A percentile compares a stretch with the other conserved stretches of the same genome.
Evolutionary conservation across 371 early-diverging fungal species (phyloP).

Genomic region (Mucor lusitanicus): DNA sequence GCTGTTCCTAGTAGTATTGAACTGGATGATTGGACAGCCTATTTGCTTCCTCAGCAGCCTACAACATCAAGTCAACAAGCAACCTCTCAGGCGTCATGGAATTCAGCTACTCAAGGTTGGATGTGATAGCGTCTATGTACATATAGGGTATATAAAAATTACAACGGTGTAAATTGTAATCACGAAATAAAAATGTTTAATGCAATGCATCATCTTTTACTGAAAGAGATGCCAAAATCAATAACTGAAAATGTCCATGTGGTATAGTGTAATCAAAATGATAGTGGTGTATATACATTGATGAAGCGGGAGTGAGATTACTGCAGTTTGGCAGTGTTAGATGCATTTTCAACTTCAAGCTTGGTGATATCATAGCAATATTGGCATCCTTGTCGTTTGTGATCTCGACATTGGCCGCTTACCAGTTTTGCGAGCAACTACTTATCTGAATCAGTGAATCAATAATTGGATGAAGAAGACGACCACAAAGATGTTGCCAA

Average conservation of each 20-base stretch:
- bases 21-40: conserved; percentile 49
- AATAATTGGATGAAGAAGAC: conserved; percentile 44
- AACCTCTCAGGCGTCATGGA: neutral
- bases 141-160: no score
- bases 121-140: neutral
- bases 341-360: neutral
- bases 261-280: no score
- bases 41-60: conserved; percentile 26
- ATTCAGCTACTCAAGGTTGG: conserved; percentile 5
- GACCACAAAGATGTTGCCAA: conserved; percentile 37
- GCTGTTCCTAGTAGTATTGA: conserved; percentile 50
- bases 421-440: conserved; percentile 25
- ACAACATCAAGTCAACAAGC: neutral
- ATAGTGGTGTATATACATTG: no score
- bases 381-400: neutral
- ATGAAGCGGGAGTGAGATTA: neutral
- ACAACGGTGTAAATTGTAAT: no score
- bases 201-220: no score
- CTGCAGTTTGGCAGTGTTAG: neutral
- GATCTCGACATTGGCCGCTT: neutral
- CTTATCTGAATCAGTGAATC: conserved; percentile 44
- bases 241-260: no score
- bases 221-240: no score
- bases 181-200: no score
- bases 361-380: neutral